Base-by-base conservation (phyloP, 768 basidiomycete genomes). In the Auriscalpium microsporum region DNA sequence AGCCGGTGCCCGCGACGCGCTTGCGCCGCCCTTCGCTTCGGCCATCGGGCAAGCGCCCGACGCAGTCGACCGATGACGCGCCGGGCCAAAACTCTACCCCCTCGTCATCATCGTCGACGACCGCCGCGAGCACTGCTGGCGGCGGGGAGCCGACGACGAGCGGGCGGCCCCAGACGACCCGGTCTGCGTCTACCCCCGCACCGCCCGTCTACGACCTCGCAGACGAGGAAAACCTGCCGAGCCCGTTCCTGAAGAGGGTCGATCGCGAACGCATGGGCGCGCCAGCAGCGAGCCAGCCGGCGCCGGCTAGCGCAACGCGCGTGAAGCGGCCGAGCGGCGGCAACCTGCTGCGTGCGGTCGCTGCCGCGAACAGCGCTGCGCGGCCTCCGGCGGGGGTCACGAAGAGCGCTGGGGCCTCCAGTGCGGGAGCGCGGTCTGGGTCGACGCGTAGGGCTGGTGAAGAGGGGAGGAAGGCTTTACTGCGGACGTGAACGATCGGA, bases 171-270 rank as follows among this genome's bases (percentile, higher is more conserved):
- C 53, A 54, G 53, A 19, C 44, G 4, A 37, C 7, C 3, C 6
- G 28, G 21, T 28, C 28, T 34, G 45, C 19, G 23, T 50, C 28
- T 0, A 14, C 16, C 1, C 35, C 53, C 8, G 42, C 50, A 34
- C 4, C n/a, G 46, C 58, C 61, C 7, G 34, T 50, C 7, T 92
- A 90, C 62, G 83, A 90, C 66, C 62, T 86, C 10, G 74, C 75
- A 0, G 88, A 92, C 64, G 90, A 90, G 65, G 89, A 90, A 67
- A 91, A 90, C 66, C 75, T 92, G 0, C 90, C 90, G 0, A 89
- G 87, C 64, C 90, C 90, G 6, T 92, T 92, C 69, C 65, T 92
- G 45, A 86, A 85, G 64, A 75, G 79, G 50, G 68, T 57, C 5
- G 81, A 82, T 34, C 68, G 73, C 23, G 75, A 73, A 40, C 59